Evolutionary conservation across 2,329 filamentous ascomycete species (phyloP).

Genomic region (Trichoderma pleuroti): DNA sequence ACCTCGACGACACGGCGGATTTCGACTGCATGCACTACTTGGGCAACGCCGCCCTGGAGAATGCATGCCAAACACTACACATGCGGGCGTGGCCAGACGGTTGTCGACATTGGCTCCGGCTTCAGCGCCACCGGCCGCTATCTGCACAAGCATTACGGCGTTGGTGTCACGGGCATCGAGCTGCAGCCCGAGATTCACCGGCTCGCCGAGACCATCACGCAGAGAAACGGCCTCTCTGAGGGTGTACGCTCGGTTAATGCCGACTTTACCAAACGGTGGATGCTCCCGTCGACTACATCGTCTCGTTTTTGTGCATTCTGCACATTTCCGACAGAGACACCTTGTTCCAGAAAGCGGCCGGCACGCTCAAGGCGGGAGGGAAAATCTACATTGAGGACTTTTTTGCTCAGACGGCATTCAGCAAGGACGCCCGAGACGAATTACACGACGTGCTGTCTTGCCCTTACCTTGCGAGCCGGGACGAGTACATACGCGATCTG

Average conservation of each 20-base stretch:
- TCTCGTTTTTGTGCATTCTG: slow-evolving; percentile 1
- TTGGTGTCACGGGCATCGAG: neutral
- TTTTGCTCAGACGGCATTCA: neutral
- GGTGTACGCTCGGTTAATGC: neutral
- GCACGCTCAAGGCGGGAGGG: neutral
- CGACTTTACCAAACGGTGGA: neutral
- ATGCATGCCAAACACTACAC: neutral
- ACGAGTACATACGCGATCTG: neutral
- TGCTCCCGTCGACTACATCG: neutral
- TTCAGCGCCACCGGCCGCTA: slow-evolving; percentile 9
- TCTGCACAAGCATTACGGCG: neutral
- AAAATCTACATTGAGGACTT: slow-evolving; percentile 6
- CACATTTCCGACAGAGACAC: neutral
- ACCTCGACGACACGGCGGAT: slow-evolving; percentile 1
- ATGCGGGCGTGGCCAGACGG: neutral
- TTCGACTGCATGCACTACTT: slow-evolving; percentile 14
- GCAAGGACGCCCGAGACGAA: neutral
- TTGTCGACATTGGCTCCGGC: neutral
- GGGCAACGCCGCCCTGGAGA: neutral
- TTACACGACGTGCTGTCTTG: neutral
- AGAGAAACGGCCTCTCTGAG: neutral
- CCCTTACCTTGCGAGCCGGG: neutral
- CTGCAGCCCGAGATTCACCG: neutral
- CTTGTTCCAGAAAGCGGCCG: neutral
- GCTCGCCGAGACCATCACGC: neutral